Evolutionary conservation across 1,284 basidiomycete species (phyloP).

Genomic region (Stereum hirsutum): DNA sequence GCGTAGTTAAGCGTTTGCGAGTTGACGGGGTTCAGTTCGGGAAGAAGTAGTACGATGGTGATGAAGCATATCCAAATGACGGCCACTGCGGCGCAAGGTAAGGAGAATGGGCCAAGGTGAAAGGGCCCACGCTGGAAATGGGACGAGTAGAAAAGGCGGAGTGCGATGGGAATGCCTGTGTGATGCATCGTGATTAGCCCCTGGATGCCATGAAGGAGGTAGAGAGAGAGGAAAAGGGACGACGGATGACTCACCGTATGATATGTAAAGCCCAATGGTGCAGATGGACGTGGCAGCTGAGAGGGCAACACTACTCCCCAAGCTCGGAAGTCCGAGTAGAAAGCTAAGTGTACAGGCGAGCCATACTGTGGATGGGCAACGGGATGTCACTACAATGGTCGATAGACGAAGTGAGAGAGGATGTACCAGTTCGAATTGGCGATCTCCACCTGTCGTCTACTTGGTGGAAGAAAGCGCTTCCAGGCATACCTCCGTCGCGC

Average conservation of each 20-base stretch:
- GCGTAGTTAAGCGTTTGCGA: slow-evolving; percentile 68
- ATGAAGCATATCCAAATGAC: slow-evolving; percentile 56
- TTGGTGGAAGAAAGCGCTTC: slow-evolving; percentile 55
- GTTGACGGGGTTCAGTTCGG: slow-evolving; percentile 58
- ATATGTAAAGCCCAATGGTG: slow-evolving; percentile 70
- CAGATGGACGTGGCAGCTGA: slow-evolving; percentile 69
- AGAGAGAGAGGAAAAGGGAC: neutral
- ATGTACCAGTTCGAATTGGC: slow-evolving; percentile 57
- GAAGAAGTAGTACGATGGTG: slow-evolving; percentile 57
- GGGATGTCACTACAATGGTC: neutral
- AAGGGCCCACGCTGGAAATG: slow-evolving; percentile 63
- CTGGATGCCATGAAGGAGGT: too few species aligned
- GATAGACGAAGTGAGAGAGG: neutral
- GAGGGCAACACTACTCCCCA: slow-evolving; percentile 66
- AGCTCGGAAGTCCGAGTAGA: slow-evolving; percentile 59
- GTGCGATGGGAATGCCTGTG: slow-evolving; percentile 54
- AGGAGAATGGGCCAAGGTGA: slow-evolving; percentile 55
- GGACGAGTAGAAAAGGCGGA: slow-evolving; percentile 51
- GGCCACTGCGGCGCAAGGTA: slow-evolving; percentile 42
- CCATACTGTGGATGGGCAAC: too few species aligned
- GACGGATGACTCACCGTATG: slow-evolving; percentile 38
- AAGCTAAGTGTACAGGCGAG: slow-evolving; percentile 72
- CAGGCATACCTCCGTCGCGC: slow-evolving; percentile 62
- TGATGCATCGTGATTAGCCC: neutral
- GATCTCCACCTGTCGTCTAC: slow-evolving; percentile 50